Conservation (phyloP, 139 green algal genomes). For the Dunaliella primolecta region DNA sequence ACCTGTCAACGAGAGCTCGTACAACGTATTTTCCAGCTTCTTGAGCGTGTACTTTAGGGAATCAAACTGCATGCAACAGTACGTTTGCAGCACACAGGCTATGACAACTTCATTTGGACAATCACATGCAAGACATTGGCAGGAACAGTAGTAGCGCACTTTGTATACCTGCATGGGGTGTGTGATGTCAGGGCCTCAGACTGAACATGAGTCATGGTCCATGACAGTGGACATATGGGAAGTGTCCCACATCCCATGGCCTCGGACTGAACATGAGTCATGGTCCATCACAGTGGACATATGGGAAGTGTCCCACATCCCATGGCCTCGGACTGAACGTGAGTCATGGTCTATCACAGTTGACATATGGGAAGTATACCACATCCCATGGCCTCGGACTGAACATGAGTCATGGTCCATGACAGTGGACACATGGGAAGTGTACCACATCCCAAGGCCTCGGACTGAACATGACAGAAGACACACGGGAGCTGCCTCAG, state of each 20-base stretch:
- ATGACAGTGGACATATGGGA: neutral
- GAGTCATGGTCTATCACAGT: neutral
- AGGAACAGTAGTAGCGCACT: neutral
- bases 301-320: neutral
- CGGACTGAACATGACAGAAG: no score
- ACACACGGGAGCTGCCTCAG: no score
- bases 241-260: neutral
- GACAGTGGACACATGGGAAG: neutral
- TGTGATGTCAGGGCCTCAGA: neutral
- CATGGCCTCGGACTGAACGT: neutral
- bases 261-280: neutral
- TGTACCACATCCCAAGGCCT: neutral
- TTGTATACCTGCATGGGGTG: no score
- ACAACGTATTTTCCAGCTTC: constrained; percentile 76
- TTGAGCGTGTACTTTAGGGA: constrained; percentile 77
- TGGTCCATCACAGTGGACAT: neutral
- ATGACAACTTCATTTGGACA: neutral
- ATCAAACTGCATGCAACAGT: constrained; percentile 71
- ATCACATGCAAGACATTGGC: neutral
- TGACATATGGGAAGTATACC: neutral
- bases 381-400: neutral
- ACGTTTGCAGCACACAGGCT: neutral
- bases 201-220: neutral
- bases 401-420: neutral
- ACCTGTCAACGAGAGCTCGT: constrained; percentile 66